These are phyloP conservation scores for Sarocladiaceae sp. DNA, from an alignment of 2,329 filamentous ascomycete species.

Conservation along the genomic window DNA sequence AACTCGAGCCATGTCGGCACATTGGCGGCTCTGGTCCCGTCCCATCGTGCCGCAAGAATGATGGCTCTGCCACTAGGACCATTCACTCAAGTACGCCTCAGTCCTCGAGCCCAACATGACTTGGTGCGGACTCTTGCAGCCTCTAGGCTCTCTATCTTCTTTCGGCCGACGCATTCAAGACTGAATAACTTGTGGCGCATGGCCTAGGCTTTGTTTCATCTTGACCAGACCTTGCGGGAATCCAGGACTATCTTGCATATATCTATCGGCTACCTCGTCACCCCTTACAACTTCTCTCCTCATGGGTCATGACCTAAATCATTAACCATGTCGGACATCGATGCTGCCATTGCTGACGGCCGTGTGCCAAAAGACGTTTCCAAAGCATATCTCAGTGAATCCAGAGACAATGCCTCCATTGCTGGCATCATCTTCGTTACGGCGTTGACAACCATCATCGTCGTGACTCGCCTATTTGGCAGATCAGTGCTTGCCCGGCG, in stretches of 20 bases:
- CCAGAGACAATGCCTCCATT: constrained; percentile 31
- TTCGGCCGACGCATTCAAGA: no score
- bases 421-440: constrained; percentile 34
- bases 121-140: no score
- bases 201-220: neutral
- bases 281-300: neutral
- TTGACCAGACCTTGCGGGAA: neutral
- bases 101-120: no score
- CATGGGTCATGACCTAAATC: neutral
- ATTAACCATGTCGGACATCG: constrained; percentile 6
- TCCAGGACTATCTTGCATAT: neutral
- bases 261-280: neutral
- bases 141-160: no score
- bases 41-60: neutral
- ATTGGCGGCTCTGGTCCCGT: neutral
- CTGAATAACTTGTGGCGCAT: neutral
- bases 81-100: no score
- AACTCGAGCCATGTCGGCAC: neutral
- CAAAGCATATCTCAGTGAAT: constrained; percentile 29
- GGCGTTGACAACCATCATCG: constrained; percentile 27
- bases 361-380: constrained; percentile 29
- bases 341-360: constrained; percentile 29
- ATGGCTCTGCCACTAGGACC: neutral
- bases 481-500: constrained; percentile 30
- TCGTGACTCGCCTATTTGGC: constrained; percentile 28